Evolutionary conservation across 148 eudicot species (phyloP).

Genomic region (Chenopodium berlandieri): DNA sequence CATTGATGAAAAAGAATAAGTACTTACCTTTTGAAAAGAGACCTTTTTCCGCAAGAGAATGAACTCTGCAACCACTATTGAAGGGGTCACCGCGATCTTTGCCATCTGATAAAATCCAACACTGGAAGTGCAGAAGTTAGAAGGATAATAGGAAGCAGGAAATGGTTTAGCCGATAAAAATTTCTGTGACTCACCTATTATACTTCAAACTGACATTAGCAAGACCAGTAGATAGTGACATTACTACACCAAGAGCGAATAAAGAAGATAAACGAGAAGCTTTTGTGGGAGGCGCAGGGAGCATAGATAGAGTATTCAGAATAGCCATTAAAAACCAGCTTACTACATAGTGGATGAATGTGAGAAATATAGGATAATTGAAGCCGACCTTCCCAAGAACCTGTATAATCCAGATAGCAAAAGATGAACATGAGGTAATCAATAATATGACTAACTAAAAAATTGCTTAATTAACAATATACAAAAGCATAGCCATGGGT

Average conservation of each 20-base stretch:
- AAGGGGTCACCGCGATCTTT: slow-evolving; percentile 92
- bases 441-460: neutral
- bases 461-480: neutral
- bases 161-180: neutral
- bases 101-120: slow-evolving; percentile 99
- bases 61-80: slow-evolving; percentile 85
- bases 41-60: slow-evolving; percentile 61
- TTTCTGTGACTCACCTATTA: slow-evolving; percentile 56
- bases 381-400: slow-evolving; percentile 81
- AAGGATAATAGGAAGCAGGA: slow-evolving; percentile 4
- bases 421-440: neutral
- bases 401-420: slow-evolving; percentile 32
- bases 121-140: slow-evolving; percentile 38
- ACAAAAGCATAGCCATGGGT: slow-evolving; percentile 8
- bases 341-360: slow-evolving; percentile 76
- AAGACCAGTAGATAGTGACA: slow-evolving; percentile 92
- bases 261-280: slow-evolving; percentile 67
- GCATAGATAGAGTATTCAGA: slow-evolving; percentile 64
- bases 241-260: slow-evolving; percentile 77
- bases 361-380: slow-evolving; percentile 85
- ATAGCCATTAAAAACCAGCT: slow-evolving; percentile 90
- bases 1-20: slow-evolving; percentile 6
- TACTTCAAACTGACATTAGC: slow-evolving; percentile 95
- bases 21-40: slow-evolving; percentile 64
- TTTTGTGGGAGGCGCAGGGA: slow-evolving; percentile 68